phyloP scores from a whole-genome alignment of 2,329 filamentous ascomycete genomes.

The Didymella exigua region DNA sequence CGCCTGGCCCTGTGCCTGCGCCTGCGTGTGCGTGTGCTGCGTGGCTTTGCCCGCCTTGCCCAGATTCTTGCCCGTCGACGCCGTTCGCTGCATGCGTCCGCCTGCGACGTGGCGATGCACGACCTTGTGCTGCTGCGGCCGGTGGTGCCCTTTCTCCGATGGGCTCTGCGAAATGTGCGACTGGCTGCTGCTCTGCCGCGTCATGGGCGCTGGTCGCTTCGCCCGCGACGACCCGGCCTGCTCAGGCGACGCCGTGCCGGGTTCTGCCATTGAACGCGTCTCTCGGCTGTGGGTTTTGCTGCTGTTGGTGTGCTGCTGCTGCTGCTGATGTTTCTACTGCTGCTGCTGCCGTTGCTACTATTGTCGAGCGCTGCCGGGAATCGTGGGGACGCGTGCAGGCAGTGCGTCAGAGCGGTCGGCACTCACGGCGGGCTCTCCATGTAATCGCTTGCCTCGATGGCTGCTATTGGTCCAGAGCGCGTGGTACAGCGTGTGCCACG shows the following conservation, averaged over 20 bases:
- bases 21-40: slow-evolving; percentile 19
- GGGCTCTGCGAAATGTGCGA: slow-evolving; percentile 48
- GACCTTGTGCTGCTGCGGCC: slow-evolving; percentile 39
- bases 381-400: neutral
- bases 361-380: neutral
- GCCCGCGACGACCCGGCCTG: slow-evolving; percentile 44
- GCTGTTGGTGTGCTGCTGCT: slow-evolving; percentile 10
- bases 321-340: neutral
- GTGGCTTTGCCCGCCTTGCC: slow-evolving; percentile 48
- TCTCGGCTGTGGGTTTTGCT: slow-evolving; percentile 12
- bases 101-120: slow-evolving; percentile 51
- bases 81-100: slow-evolving; percentile 48
- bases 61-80: slow-evolving; percentile 51
- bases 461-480: slow-evolving; percentile 24
- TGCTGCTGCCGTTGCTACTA: neutral
- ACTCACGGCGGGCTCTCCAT: slow-evolving; percentile 19
- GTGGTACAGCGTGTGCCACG: slow-evolving; percentile 41
- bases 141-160: slow-evolving; percentile 36
- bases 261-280: slow-evolving; percentile 17
- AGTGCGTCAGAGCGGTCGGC: slow-evolving; percentile 6
- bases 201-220: slow-evolving; percentile 43
- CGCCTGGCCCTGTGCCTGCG: no score
- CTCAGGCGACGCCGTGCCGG: slow-evolving; percentile 45
- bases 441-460: slow-evolving; percentile 36
- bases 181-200: slow-evolving; percentile 47